Evolutionary conservation across 2,329 filamentous ascomycete species (phyloP).

Genomic region (Myriosclerotinia duriaeana): DNA sequence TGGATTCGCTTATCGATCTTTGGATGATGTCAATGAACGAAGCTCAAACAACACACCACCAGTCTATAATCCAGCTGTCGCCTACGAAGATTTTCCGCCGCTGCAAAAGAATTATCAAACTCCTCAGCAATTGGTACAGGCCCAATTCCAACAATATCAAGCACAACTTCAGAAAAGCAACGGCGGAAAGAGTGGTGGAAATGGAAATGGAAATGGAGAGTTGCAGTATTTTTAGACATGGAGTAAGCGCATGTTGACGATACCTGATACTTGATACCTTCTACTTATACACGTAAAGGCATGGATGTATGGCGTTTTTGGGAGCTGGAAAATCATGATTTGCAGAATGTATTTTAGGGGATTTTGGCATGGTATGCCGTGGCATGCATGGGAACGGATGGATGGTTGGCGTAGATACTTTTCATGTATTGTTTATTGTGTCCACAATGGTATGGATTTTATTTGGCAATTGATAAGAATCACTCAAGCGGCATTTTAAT

Average conservation of each 20-base stretch:
- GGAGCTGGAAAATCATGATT: not conserved
- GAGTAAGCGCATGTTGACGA: not conserved
- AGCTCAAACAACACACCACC: slow-evolving; percentile 44
- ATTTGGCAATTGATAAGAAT: not conserved
- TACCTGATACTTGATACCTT: slow-evolving; percentile 1
- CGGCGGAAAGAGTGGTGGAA: slow-evolving; percentile 27
- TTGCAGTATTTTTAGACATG: slow-evolving; percentile 36
- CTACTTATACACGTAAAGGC: not conserved
- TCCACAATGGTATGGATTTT: not conserved
- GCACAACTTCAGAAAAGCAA: slow-evolving; percentile 38
- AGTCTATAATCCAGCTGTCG: slow-evolving; percentile 38
- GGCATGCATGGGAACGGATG: not conserved
- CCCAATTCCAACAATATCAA: slow-evolving; percentile 39
- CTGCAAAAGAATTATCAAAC: slow-evolving; percentile 41
- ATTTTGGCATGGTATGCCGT: not conserved
- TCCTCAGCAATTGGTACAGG: slow-evolving; percentile 40
- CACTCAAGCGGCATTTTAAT: not conserved
- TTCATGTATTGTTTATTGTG: not conserved
- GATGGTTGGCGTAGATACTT: not conserved
- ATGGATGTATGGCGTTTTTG: not conserved
- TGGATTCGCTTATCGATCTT: slow-evolving; percentile 59
- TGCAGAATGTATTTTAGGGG: not conserved
- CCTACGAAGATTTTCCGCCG: slow-evolving; percentile 42
- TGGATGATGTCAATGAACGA: slow-evolving; percentile 61
- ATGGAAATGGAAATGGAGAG: slow-evolving; percentile 30